A percentile compares a stretch with the other conserved stretches of the same genome.
phyloP scores from a whole-genome alignment of 2,329 filamentous ascomycete species.

The Tympanopsis confertula region DNA sequence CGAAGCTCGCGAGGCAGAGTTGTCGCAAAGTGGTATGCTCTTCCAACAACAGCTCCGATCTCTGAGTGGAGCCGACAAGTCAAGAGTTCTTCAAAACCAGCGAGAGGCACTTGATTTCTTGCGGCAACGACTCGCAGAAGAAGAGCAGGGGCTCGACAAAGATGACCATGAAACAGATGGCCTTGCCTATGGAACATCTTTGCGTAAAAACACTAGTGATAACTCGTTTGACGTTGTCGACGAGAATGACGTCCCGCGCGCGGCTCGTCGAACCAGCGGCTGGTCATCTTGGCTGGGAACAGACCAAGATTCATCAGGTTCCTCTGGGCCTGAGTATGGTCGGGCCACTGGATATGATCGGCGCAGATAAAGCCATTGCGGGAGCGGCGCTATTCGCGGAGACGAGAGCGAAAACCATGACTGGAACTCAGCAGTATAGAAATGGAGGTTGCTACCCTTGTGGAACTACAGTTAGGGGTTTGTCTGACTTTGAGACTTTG shows the following conservation, averaged over 20 bases:
- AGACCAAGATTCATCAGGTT: too few relatives aligned
- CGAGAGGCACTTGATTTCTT: neutral
- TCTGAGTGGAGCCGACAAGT: neutral
- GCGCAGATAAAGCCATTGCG: too few relatives aligned
- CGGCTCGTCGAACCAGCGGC: neutral
- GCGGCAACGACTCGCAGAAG: neutral
- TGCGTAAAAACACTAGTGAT: neutral
- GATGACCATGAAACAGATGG: neutral
- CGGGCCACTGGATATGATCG: too few relatives aligned
- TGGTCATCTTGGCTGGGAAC: too few relatives aligned
- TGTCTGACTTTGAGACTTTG: too few relatives aligned
- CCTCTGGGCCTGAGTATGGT: too few relatives aligned
- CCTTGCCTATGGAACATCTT: neutral
- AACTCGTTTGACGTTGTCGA: conserved; percentile 1
- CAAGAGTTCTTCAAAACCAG: neutral
- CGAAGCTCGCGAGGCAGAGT: neutral
- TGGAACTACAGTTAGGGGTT: too few relatives aligned
- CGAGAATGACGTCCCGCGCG: neutral
- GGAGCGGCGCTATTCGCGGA: too few relatives aligned
- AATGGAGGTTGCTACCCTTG: too few relatives aligned
- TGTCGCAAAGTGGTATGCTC: neutral
- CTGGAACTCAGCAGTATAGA: too few relatives aligned
- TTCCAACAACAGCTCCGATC: neutral
- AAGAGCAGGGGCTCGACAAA: neutral
- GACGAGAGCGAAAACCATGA: too few relatives aligned